Evolutionary conservation across 2,329 filamentous ascomycete species (phyloP).

Genomic region (Ophiocordyceps unilateralis): DNA sequence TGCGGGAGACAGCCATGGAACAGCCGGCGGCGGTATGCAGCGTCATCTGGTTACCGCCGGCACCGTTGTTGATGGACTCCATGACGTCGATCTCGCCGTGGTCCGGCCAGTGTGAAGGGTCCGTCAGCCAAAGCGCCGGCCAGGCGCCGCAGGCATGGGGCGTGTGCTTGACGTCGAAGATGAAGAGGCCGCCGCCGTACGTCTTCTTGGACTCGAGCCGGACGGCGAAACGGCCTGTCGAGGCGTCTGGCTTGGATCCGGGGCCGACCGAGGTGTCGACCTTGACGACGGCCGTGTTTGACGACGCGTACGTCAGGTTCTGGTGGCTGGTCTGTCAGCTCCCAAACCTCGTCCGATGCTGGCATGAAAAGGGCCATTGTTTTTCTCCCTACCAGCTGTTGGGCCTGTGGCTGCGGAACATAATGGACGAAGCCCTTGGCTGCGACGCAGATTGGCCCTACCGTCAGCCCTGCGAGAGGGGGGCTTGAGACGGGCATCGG

Average conservation of each 20-base stretch:
- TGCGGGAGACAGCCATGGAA: slow-evolving; percentile 34
- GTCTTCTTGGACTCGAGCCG: slow-evolving; percentile 42
- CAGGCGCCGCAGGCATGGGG: slow-evolving; percentile 47
- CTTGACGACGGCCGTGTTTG: slow-evolving; percentile 33
- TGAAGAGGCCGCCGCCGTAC: slow-evolving; percentile 46
- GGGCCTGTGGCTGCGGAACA: slow-evolving; percentile 24
- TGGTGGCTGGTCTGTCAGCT: slow-evolving; percentile 7
- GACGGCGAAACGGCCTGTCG: slow-evolving; percentile 44
- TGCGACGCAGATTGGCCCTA: slow-evolving; percentile 4
- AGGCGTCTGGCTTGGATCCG: slow-evolving; percentile 27
- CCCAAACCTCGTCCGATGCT: too few relatives aligned
- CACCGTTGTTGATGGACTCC: slow-evolving; percentile 38
- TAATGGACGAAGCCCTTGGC: slow-evolving; percentile 36
- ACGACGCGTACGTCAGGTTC: slow-evolving; percentile 46
- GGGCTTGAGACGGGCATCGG: background rate
- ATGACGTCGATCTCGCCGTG: slow-evolving; percentile 50
- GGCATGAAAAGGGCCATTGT: too few relatives aligned
- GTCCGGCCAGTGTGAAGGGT: slow-evolving; percentile 41
- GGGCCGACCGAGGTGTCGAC: slow-evolving; percentile 43
- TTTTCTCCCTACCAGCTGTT: slow-evolving; percentile 19
- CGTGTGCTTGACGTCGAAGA: slow-evolving; percentile 48
- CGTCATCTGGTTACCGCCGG: slow-evolving; percentile 38
- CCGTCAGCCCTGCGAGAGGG: background rate
- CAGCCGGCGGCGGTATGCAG: slow-evolving; percentile 38
- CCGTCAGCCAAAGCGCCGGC: slow-evolving; percentile 50